Conservation (phyloP, 2,329 filamentous ascomycete species). For the Hirsutella minnesotensis region DNA sequence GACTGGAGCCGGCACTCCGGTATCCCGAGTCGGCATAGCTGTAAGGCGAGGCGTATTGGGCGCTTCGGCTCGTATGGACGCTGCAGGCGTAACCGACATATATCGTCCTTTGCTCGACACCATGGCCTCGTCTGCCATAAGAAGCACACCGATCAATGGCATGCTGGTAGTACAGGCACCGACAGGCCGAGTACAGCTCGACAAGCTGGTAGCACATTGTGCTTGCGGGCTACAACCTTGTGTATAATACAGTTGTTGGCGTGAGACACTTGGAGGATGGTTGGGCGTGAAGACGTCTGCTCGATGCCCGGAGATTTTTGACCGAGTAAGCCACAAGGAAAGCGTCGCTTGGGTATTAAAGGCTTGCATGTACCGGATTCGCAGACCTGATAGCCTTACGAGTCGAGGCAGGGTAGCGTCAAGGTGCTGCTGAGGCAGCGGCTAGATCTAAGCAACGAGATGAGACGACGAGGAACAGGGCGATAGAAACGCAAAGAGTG, state of each 20-base stretch:
- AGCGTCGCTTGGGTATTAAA: too few species aligned
- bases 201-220: slow-evolving; percentile 78
- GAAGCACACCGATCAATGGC: slow-evolving; percentile 70
- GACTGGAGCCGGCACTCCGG: slow-evolving; percentile 34
- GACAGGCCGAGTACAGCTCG: slow-evolving; percentile 77
- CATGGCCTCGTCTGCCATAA: slow-evolving; percentile 63
- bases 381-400: too few species aligned
- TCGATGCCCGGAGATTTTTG: too few species aligned
- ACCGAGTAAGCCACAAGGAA: too few species aligned
- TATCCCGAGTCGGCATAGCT: slow-evolving; percentile 44
- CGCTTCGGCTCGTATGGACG: slow-evolving; percentile 19
- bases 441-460: too few species aligned
- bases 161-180: slow-evolving; percentile 80
- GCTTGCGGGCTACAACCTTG: slow-evolving; percentile 11
- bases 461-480: neutral
- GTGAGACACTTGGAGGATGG: too few species aligned
- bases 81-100: slow-evolving; percentile 71
- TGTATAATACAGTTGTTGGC: too few species aligned
- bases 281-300: too few species aligned
- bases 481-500: neutral
- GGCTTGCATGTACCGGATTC: too few species aligned
- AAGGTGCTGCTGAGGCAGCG: too few species aligned
- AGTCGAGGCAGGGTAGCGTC: too few species aligned
- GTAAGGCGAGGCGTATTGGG: slow-evolving; percentile 26
- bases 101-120: slow-evolving; percentile 61